These are phyloP conservation scores for Dictyostelium brefeldianum DNA, from an alignment of 78 protist genomes.

Conservation along the genomic window DNA sequence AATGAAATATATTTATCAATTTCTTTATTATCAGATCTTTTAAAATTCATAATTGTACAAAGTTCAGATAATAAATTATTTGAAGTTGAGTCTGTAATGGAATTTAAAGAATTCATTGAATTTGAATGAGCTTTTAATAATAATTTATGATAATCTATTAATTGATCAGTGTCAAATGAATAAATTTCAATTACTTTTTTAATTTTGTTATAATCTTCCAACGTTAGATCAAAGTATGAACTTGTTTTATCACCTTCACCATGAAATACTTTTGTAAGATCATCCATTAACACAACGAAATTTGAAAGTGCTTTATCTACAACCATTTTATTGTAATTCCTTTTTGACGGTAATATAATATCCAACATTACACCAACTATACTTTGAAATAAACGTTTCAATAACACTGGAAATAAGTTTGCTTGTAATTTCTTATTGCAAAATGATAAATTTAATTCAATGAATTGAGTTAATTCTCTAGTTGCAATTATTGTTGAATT, in stretches of 20 bases:
- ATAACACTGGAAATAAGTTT: background rate
- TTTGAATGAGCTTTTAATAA: background rate
- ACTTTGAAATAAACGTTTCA: background rate
- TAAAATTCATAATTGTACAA: background rate
- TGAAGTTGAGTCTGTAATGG: background rate
- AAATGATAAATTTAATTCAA: conserved; percentile 4
- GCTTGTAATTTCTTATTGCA: background rate
- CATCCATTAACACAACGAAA: conserved; percentile 3
- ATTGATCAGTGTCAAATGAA: conserved; percentile 23
- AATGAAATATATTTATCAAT: background rate
- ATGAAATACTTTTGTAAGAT: conserved; percentile 28
- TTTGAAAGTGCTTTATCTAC: background rate
- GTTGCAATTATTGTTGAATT: background rate
- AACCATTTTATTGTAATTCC: background rate
- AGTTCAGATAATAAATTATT: background rate
- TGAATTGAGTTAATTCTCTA: background rate
- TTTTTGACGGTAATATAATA: conserved; percentile 8
- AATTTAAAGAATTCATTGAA: background rate
- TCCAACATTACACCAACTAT: conserved; percentile 17
- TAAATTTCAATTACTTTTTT: conserved; percentile 30
- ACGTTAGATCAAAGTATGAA: background rate
- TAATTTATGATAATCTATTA: conserved; percentile 40
- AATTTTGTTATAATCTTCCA: conserved; percentile 17
- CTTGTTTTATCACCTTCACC: conserved; percentile 50
- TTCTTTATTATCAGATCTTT: background rate